Evolutionary conservation across 805 yeast species (phyloP).

Genomic region (Zygosaccharomyces lentus): DNA sequence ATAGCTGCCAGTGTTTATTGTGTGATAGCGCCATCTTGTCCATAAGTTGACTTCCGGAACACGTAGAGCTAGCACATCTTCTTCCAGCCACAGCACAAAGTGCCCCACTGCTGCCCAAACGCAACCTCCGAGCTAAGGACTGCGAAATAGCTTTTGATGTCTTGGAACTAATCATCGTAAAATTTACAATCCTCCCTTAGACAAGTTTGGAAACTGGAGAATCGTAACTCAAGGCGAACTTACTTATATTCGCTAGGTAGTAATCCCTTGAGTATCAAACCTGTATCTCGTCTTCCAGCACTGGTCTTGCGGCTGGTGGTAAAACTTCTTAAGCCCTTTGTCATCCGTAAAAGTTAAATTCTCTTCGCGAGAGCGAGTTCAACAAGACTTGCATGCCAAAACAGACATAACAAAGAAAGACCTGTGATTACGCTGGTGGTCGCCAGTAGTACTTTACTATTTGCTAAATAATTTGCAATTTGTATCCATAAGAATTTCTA

Average conservation of each 20-base stretch:
- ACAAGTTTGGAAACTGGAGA: background rate
- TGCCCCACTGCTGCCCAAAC: background rate
- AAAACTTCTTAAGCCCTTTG: slow-evolving; percentile 1
- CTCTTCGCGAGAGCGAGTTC: slow-evolving; percentile 2
- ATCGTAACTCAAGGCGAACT: background rate
- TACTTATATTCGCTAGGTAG: background rate
- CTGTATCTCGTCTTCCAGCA: background rate
- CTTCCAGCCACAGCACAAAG: background rate
- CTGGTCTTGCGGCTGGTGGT: slow-evolving; percentile 1
- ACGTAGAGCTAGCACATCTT: slow-evolving; percentile 16
- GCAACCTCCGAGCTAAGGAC: slow-evolving; percentile 7
- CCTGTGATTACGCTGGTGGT: background rate
- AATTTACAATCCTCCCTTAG: background rate
- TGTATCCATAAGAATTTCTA: too few relatives aligned
- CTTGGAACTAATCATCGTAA: slow-evolving; percentile 12
- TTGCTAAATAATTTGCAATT: background rate
- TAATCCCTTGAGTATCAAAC: slow-evolving; percentile 1
- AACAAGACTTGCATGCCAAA: background rate
- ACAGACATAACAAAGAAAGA: background rate
- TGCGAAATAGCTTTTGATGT: slow-evolving; percentile 13
- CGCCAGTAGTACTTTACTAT: background rate
- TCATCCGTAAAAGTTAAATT: slow-evolving; percentile 5
- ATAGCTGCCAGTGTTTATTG: slow-evolving; percentile 17
- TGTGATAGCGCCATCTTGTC: slow-evolving; percentile 6
- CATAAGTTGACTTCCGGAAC: background rate